Evolutionary conservation across 23 red algal genomes (phyloP), one percentile per base, ranked within the genome.

Genomic region (Gracilaria caudata): DNA sequence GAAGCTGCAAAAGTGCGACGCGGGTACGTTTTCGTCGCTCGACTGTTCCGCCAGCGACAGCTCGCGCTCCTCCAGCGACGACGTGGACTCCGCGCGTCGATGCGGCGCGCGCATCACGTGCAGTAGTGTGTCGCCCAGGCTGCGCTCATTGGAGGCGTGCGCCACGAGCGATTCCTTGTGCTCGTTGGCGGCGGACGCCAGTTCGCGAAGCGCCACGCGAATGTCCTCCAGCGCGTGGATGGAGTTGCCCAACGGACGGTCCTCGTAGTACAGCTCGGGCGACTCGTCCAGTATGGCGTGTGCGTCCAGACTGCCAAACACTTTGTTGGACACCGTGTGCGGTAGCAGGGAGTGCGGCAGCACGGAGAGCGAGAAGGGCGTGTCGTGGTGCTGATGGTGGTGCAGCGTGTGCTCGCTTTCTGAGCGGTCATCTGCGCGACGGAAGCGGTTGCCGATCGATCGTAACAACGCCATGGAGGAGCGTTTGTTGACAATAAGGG

Each of bases 241-340:
- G 66, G 90, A 84, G 35, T 79, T 56, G 57, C 90, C 90, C 13
- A 93, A 73, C 37, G 79, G 80, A 17, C 80, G 80, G 60, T 93
- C 90, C 28, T 84, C 82, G 64, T 86, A 86, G 60, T 93, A 93
- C 0, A 93, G 82, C 30, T 93, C 90, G 25, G 90, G 81, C n/a
- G 90, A 55, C 51, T 93, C 90, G 68, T 53, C 76, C 30, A 58
- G 51, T 1, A 46, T 29, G 35, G 65, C 4, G 60, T 82, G 38
- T 3, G 40, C 21, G 39, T 82, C 46, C 25, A 41, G 13, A 45
- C 14, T 47, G 64, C 51, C 79, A 38, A 65, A 59, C 72, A 80
- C 51, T 32, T 79, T 74, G 46, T 81, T 53, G 24, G 76, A 70
- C 21, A 58, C 33, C 53, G 39, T 61, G 64, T 38, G 39, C 43